Base-by-base conservation (phyloP, 2,329 filamentous ascomycete species). In the Trichophyton mentagrophytes region DNA sequence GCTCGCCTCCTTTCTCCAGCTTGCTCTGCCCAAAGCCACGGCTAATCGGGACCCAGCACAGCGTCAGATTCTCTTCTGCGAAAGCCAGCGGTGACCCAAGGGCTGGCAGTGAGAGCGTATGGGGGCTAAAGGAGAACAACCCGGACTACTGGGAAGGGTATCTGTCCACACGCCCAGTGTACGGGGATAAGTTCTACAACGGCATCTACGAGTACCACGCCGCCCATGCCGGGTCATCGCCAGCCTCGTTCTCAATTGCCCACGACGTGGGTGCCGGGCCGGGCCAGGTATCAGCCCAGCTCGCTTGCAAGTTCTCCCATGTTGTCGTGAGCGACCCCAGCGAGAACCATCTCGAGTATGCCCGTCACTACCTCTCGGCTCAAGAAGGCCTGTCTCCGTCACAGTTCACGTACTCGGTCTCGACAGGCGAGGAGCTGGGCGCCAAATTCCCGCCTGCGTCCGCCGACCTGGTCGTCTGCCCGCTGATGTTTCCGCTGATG, bases 181-280 rank as follows among this genome's bases (percentile, higher is more conserved):
- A 46, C n/a, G 9, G 44, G 4, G 59, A 60, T n/a, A 49, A 60
- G n/a, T 57, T 60, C 17, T 60, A 53, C 25, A 27, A 57, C 15
- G n/a, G 47, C 30, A 60, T 60, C 47, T 38, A 60, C n/a, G 11
- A 20, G 11, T 60, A 56, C 17, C 59, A 60, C 22, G 40, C 27
- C 20, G 11, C 49, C 13, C 27, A 27, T 20, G 44, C 47, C 13
- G 59, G 59, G 36, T n/a, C 30, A 11, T 25, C 33, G n/a, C n/a
- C 40, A 8, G 13, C 40, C 40, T 25, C 25, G 27, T 53, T 49
- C 47, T 20, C 25, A 11, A 27, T 57, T n/a, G 59, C 47, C 4
- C 59, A 60, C 17, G 59, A 60, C 55, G 59, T 60, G 8, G 59
- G 59, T 3, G 51, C 59, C 22, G 59, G 59, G 7, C 59, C 59